Evolutionary conservation across 2,329 filamentous ascomycete species (phyloP).

Genomic region (Penicillium sp.): DNA sequence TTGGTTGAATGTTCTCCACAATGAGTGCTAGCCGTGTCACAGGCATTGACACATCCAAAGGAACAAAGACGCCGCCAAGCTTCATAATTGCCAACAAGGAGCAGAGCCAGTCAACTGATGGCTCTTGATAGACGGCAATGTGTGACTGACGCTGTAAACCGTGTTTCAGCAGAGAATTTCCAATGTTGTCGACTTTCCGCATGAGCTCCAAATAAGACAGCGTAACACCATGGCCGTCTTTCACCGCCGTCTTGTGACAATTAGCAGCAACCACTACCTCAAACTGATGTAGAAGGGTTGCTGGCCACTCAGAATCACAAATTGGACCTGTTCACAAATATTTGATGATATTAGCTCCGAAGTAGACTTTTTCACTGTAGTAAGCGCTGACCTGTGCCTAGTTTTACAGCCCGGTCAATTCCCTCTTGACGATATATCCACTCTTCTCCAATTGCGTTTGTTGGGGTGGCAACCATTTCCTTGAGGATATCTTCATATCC

Average conservation of each 20-base stretch:
- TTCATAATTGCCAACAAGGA: conserved; percentile 21
- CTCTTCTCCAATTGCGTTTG: too few relatives aligned
- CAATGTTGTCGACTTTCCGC: background rate
- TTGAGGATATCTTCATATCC: too few relatives aligned
- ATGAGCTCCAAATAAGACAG: background rate
- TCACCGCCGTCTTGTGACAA: background rate
- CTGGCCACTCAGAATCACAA: background rate
- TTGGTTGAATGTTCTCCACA: background rate
- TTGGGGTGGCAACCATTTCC: too few relatives aligned
- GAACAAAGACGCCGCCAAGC: conserved; percentile 23
- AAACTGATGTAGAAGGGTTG: background rate
- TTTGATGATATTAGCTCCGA: background rate
- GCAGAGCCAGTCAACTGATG: conserved; percentile 4
- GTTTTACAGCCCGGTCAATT: too few relatives aligned
- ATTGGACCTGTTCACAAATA: background rate
- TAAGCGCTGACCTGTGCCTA: background rate
- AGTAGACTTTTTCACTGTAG: background rate
- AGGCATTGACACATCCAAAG: conserved; percentile 13
- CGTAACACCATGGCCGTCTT: background rate
- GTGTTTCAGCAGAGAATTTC: background rate
- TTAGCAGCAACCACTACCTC: background rate
- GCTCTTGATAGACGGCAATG: background rate
- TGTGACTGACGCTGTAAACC: background rate
- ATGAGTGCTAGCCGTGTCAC: background rate
- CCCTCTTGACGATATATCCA: too few relatives aligned